Base-by-base conservation (phyloP, 2,329 filamentous ascomycete genomes). In the Fusarium sambucinum region DNA sequence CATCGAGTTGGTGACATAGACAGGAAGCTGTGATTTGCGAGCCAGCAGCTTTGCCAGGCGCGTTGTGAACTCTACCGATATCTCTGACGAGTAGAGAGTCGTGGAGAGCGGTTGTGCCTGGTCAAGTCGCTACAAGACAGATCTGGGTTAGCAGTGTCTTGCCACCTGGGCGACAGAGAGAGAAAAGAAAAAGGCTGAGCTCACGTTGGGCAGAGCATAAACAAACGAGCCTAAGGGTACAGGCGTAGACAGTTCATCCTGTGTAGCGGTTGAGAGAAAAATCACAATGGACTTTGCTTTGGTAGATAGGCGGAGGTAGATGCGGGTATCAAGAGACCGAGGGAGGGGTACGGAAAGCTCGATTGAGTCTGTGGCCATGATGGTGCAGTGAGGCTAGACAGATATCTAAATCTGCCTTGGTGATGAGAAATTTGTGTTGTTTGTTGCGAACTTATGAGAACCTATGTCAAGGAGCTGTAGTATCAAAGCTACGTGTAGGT, bases 1-100 rank as follows among this genome's bases (percentile, higher is more conserved):
- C 73, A 96, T 89, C 33, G 94, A 97, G 76, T 92, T 96, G 23
- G 92, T 92, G 19, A 98, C 92, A 77, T 97, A 98, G n/a, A 92
- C 90, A 1, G 94, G 94, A 66, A 89, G 87, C 32, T 85, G 83
- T 29, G 90, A 87, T 71, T 88, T 90, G 55, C 89, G 87, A n/a
- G 92, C 92, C 16, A 98, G 80, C 3, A 97, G 85, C 77, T 92
- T 96, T 2, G 96, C 93, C 62, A 97, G 81, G 8, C 96, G 88
- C 2, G 90, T 92, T 3, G 95, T 91, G 77, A 97, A 97, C 78
- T 98, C 96, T 46, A 97, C 79, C 11, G 91, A 95, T 7, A 87
- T 84, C 73, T 93, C 89, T 30, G 90, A 87, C 0, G 88, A 87
- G 79, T 92, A 97, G 37, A 99, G 85, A 3, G 92, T 86, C 2